Evolutionary conservation across 192 early-diverging fungal species (phyloP).

Genomic region (Backusella mclennaniae): DNA sequence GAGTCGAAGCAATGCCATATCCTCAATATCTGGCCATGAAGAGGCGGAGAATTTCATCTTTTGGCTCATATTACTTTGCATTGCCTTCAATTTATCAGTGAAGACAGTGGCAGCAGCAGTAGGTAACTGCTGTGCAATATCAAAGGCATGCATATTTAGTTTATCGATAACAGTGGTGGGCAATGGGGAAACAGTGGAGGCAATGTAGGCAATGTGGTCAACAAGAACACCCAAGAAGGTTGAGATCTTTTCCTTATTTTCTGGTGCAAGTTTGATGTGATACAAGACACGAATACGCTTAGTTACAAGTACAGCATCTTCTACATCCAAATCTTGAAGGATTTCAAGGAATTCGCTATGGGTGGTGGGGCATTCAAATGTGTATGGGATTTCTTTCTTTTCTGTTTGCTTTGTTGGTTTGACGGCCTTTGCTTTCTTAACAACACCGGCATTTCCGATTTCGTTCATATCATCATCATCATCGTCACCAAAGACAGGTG

Average conservation of each 20-base stretch:
- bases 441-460: slow-evolving; percentile 16
- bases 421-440: neutral
- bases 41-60: slow-evolving; percentile 21
- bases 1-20: slow-evolving; percentile 65
- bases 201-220: slow-evolving; percentile 67
- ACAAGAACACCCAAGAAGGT: slow-evolving; percentile 64
- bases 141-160: slow-evolving; percentile 60
- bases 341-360: slow-evolving; percentile 70
- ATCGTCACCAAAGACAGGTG: slow-evolving; percentile 24
- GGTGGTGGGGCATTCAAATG: slow-evolving; percentile 77
- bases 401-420: neutral
- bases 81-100: slow-evolving; percentile 50
- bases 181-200: slow-evolving; percentile 55
- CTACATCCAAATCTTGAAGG: slow-evolving; percentile 55
- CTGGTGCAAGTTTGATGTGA: slow-evolving; percentile 76
- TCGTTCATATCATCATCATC: slow-evolving; percentile 57
- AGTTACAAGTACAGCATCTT: slow-evolving; percentile 74
- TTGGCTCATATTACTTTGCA: slow-evolving; percentile 43
- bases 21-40: slow-evolving; percentile 51
- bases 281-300: slow-evolving; percentile 82
- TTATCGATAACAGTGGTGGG: slow-evolving; percentile 50
- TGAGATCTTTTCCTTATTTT: slow-evolving; percentile 77
- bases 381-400: slow-evolving; percentile 70
- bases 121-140: slow-evolving; percentile 59
- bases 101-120: slow-evolving; percentile 58